Evolutionary conservation across 2,329 filamentous ascomycete genomes (phyloP), one percentile per base, ranked within the genome.

Genomic region (Calycina marina): DNA sequence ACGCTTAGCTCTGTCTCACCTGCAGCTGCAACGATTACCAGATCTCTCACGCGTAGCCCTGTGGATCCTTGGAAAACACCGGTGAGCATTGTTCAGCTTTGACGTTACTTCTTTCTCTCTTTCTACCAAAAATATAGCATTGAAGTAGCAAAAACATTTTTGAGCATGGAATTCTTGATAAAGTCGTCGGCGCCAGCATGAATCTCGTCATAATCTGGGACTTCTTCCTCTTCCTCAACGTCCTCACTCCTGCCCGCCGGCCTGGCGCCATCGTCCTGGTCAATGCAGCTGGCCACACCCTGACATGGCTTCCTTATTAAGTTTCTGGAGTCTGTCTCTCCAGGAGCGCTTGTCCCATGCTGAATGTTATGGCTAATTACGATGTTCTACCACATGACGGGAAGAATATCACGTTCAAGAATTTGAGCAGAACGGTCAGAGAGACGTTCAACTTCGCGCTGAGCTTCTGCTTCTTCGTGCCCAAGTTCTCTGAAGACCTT

Each of bases 291-390:
- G 56, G 56, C 3, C 50, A 57, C 28, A 40, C 46, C 29, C 43
- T 50, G n/a, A 47, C 40, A 25, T 59, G 54, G 53, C 56, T 54
- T 11, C 45, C 50, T 25, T 59, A 56, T 31, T 40, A 52, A 10
- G 44, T 56, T 28, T 56, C 56, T 2, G 44, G 43, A 34, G 49
- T 54, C 13, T 47, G 48, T 29, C 55, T 57, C 36, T 56, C 53
- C 4, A 20, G 40, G 14, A 37, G 35, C 3, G 46, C 58, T 16
- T 61, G 58, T 29, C 57, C 58, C 2, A 57, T 57, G 38, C 41
- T 61, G 24, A 61, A 61, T 34, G 49, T 57, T 1, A 49, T 61
- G 14, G 56, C 58, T 12, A 61, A 61, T 38, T 52, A 61, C 25
- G 54, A 53, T 4, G 58, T 57, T 33, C 54, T 61, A 12, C 56